Evolutionary conservation across 192 early-diverging fungal genomes (phyloP).

Genomic region (Backusella mclennaniae): DNA sequence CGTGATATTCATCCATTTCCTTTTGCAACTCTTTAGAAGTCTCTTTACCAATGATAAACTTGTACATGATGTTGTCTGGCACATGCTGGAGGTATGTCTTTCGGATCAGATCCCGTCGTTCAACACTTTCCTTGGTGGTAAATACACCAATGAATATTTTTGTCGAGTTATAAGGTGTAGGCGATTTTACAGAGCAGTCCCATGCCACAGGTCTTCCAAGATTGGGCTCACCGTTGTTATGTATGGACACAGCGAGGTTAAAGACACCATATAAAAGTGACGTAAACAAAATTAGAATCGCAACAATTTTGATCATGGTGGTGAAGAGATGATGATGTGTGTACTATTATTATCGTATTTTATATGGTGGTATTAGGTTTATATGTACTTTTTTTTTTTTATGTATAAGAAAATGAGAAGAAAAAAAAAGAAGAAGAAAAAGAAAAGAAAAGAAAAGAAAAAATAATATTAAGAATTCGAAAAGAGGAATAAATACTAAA

Average conservation of each 20-base stretch:
- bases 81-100: slow-evolving; percentile 24
- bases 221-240: slow-evolving; percentile 17
- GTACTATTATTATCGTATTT: not conserved
- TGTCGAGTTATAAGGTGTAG: slow-evolving; percentile 5
- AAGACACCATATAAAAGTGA: not conserved
- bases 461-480: not conserved
- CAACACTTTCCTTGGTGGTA: slow-evolving; percentile 19
- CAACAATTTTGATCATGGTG: not conserved
- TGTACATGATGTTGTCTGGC: slow-evolving; percentile 28
- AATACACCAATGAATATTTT: slow-evolving; percentile 36
- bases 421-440: not conserved
- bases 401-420: not conserved
- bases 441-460: not conserved
- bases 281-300: not conserved
- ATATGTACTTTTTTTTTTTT: not conserved
- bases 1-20: slow-evolving; percentile 30
- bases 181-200: slow-evolving; percentile 9
- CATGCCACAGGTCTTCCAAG: slow-evolving; percentile 29
- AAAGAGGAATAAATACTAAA: not conserved
- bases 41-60: slow-evolving; percentile 30
- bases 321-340: not conserved
- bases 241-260: not conserved
- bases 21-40: not conserved
- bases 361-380: not conserved
- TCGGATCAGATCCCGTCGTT: slow-evolving; percentile 31